phyloP scores from a whole-genome alignment of 2,329 filamentous ascomycete genomes.

The Akanthomyces dipterigenus region DNA sequence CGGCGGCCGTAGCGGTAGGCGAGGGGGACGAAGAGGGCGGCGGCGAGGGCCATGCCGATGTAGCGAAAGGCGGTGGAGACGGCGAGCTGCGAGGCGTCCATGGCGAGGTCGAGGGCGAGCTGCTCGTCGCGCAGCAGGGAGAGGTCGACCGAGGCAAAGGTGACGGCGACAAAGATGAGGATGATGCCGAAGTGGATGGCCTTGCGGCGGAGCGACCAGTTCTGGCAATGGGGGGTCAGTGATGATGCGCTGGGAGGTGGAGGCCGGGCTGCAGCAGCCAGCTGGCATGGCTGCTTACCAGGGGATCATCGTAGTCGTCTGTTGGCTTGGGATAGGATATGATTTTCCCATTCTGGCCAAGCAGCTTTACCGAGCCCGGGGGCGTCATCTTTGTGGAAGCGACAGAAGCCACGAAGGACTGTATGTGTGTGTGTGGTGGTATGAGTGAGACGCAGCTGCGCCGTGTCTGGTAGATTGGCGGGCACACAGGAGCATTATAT shows the following conservation, averaged over 20 bases:
- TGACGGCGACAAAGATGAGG: not conserved
- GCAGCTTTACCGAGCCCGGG: not conserved
- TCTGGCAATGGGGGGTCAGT: not conserved
- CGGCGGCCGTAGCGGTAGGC: conserved; percentile 4
- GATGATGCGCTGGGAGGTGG: not conserved
- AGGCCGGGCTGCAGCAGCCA: too few species aligned
- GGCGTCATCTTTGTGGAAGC: not conserved
- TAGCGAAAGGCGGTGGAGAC: not conserved
- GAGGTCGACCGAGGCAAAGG: not conserved
- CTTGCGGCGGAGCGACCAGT: conserved; percentile 4
- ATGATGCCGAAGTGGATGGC: not conserved
- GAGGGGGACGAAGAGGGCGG: not conserved
- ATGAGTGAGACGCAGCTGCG: not conserved
- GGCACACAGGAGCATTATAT: not conserved
- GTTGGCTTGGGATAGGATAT: conserved; percentile 5
- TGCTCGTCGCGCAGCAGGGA: not conserved
- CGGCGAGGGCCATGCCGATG: not conserved
- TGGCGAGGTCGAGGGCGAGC: not conserved
- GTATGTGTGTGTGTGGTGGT: not conserved
- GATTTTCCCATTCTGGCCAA: not conserved
- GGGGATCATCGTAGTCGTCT: conserved; percentile 6
- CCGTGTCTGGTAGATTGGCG: too few species aligned
- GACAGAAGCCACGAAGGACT: too few species aligned
- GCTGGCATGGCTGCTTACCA: not conserved
- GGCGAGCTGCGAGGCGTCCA: not conserved